A percentile compares a stretch with the other conserved stretches of the same genome.
phyloP scores from a whole-genome alignment of 208 protist species.

The Leishmania turanica region DNA sequence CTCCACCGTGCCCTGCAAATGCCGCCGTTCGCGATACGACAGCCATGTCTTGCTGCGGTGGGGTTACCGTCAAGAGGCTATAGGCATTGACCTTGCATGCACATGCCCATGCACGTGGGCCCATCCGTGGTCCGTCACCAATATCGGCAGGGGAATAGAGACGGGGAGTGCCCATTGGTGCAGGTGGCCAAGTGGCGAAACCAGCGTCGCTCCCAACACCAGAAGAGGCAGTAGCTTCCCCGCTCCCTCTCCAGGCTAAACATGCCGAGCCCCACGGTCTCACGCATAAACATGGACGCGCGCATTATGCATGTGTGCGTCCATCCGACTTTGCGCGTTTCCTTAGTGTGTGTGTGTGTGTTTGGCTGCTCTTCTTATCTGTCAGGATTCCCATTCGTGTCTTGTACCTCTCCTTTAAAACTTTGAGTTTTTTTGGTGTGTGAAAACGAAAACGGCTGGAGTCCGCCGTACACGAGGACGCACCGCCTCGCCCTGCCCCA shows the following conservation, averaged over 20 bases:
- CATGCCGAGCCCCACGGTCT: neutral
- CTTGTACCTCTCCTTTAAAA: neutral
- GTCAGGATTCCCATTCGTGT: neutral
- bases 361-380: neutral
- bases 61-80: neutral
- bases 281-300: neutral
- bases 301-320: neutral
- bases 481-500: neutral
- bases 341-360: neutral
- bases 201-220: neutral
- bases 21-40: neutral
- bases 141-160: neutral
- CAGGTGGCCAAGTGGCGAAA: neutral
- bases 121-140: neutral
- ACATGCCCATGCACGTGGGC: neutral
- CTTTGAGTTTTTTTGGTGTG: neutral
- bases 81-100: neutral
- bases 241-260: neutral
- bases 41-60: neutral
- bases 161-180: neutral
- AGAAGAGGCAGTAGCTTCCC: neutral
- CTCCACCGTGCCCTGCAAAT: neutral
- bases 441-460: constrained; percentile 8
- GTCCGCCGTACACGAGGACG: neutral
- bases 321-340: no score